Conservation (phyloP, 2,329 filamentous ascomycete species). For the Fusarium scirpi region DNA sequence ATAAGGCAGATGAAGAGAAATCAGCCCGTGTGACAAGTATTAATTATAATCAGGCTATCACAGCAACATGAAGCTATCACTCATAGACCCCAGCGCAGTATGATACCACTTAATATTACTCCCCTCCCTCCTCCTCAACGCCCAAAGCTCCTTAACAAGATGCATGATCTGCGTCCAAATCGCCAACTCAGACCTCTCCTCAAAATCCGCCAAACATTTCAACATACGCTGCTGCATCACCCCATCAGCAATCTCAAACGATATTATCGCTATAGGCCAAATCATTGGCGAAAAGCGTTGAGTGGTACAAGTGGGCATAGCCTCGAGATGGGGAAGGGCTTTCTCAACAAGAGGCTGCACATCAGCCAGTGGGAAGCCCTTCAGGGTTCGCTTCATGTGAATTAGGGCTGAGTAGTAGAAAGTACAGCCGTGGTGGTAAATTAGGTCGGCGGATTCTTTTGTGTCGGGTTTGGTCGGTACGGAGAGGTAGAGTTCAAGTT, state of each 20-base stretch:
- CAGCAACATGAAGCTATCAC: conserved; percentile 44
- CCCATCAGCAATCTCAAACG: conserved; percentile 35
- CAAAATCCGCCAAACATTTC: conserved; percentile 28
- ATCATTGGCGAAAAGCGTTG: conserved; percentile 43
- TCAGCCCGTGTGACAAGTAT: neutral
- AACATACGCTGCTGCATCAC: conserved; percentile 41
- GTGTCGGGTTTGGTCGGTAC: conserved; percentile 34
- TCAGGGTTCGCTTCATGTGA: conserved; percentile 45
- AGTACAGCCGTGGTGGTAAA: conserved; percentile 43
- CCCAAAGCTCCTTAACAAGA: conserved; percentile 40
- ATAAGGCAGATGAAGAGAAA: neutral
- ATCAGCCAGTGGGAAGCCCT: conserved; percentile 34
- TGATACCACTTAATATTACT: conserved; percentile 42
- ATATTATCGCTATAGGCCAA: conserved; percentile 43
- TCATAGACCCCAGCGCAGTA: conserved; percentile 34
- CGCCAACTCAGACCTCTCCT: conserved; percentile 35
- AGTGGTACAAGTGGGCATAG: conserved; percentile 23
- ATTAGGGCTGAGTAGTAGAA: conserved; percentile 44
- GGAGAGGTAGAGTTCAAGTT: conserved; percentile 40
- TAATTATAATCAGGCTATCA: neutral
- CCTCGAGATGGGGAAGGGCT: conserved; percentile 39
- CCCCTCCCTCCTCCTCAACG: conserved; percentile 27
- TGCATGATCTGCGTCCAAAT: conserved; percentile 39
- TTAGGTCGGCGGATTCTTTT: conserved; percentile 38
- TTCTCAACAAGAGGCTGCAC: conserved; percentile 44